Percentiles rank a stretch among this genome's conserved stretches.
phyloP scores from a whole-genome alignment of 2,329 filamentous ascomycete genomes.

The Aspergillus puulaauensis region DNA sequence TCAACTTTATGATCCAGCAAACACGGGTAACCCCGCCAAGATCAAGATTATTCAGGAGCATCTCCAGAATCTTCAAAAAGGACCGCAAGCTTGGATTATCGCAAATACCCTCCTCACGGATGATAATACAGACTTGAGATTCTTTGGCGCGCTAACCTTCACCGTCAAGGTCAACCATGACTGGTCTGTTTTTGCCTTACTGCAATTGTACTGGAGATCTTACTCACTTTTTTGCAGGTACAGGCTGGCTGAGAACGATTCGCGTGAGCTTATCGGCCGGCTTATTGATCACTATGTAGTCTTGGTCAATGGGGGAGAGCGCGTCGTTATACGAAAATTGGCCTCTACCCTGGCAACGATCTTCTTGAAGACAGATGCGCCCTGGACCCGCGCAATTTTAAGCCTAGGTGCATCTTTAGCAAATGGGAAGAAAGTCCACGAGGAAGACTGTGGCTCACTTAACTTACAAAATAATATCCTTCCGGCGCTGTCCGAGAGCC shows the following conservation, averaged over 20 bases:
- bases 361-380: slow-evolving; percentile 40
- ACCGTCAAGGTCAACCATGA: slow-evolving; percentile 95
- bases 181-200: slow-evolving; percentile 54
- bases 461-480: slow-evolving; percentile 33
- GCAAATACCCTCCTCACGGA: slow-evolving; percentile 72
- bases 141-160: slow-evolving; percentile 90
- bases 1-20: slow-evolving; percentile 43
- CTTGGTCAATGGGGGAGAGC: slow-evolving; percentile 40
- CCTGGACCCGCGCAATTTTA: slow-evolving; percentile 39
- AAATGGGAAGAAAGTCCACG: slow-evolving; percentile 36
- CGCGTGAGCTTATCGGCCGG: slow-evolving; percentile 37
- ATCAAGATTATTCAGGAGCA: slow-evolving; percentile 65
- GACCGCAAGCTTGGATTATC: slow-evolving; percentile 79
- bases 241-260: slow-evolving; percentile 34
- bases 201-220: background rate
- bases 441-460: slow-evolving; percentile 30
- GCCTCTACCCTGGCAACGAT: slow-evolving; percentile 45
- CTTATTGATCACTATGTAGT: slow-evolving; percentile 45
- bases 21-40: slow-evolving; percentile 44
- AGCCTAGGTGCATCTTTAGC: slow-evolving; percentile 40
- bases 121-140: slow-evolving; percentile 73
- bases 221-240: slow-evolving; percentile 26
- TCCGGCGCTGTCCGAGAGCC: slow-evolving; percentile 36
- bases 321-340: slow-evolving; percentile 48
- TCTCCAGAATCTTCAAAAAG: slow-evolving; percentile 75